A percentile compares a stretch with the other conserved stretches of the same genome.
These are phyloP conservation scores for Bidens hawaiensis DNA, from an alignment of 140 eudicot species.

Conservation along the genomic window DNA sequence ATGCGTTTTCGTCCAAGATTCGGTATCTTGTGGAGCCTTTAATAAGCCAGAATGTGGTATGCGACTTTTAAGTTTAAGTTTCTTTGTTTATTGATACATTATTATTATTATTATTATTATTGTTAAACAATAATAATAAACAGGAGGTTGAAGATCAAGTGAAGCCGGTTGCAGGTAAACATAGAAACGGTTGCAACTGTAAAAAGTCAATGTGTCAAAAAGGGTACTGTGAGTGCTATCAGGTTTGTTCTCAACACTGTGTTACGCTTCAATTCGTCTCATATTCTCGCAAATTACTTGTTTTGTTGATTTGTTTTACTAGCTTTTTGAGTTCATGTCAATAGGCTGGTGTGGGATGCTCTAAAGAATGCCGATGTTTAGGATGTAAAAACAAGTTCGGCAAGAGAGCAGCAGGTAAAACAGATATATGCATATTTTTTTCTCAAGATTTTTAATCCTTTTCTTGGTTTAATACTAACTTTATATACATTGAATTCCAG, in stretches of 20 bases:
- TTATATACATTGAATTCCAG: conserved; percentile 12
- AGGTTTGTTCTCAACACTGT: conserved; percentile 38
- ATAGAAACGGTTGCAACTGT: conserved; percentile 80
- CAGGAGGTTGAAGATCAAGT: conserved; percentile 45
- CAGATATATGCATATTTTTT: conserved; percentile 10
- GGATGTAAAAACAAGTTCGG: conserved; percentile 70
- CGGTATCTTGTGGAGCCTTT: conserved; percentile 25
- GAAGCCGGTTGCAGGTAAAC: conserved; percentile 45
- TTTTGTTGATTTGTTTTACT: neutral
- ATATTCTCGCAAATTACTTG: neutral
- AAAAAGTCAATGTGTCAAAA: conserved; percentile 71
- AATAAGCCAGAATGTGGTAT: conserved; percentile 35
- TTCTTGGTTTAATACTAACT: conserved; percentile 30
- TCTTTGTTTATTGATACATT: neutral
- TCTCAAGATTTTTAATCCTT: conserved; percentile 2
- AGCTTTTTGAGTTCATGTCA: conserved; percentile 14
- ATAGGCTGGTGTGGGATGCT: conserved; percentile 72
- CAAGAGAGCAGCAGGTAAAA: conserved; percentile 59
- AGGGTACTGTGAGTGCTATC: conserved; percentile 80
- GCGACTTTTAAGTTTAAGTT: neutral
- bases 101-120: too few relatives aligned
- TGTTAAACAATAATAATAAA: neutral
- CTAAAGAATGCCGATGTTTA: conserved; percentile 71
- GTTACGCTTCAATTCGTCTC: neutral
- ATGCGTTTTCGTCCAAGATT: conserved; percentile 67